phyloP scores from a whole-genome alignment of 2,329 filamentous ascomycete genomes.

The Ascochyta lentis region DNA sequence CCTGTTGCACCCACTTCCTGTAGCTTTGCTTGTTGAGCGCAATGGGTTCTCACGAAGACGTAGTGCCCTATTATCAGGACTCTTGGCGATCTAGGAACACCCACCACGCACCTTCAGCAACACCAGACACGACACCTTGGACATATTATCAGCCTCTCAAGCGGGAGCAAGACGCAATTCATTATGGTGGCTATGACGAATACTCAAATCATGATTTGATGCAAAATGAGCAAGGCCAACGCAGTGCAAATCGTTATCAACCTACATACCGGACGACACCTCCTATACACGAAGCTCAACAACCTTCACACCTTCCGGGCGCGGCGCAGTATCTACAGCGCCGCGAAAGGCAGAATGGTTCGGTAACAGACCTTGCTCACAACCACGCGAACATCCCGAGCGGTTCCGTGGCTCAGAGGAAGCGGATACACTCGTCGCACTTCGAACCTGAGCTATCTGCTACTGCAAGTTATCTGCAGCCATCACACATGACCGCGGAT shows the following conservation, averaged over 20 bases:
- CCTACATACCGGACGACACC: neutral
- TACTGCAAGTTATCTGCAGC: neutral
- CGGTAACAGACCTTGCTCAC: neutral
- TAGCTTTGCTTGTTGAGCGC: neutral
- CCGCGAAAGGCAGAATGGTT: neutral
- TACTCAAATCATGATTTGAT: too few species aligned
- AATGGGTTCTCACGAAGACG: conserved; percentile 1
- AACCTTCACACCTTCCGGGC: neutral
- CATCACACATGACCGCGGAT: too few species aligned
- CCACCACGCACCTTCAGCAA: neutral
- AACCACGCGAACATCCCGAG: neutral
- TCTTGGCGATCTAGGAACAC: neutral
- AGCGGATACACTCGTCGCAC: neutral
- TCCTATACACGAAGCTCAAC: neutral
- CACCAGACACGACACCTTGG: neutral
- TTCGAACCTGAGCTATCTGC: neutral
- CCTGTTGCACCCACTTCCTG: neutral
- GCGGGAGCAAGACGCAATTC: neutral
- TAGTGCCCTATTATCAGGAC: neutral
- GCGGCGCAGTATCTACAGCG: neutral
- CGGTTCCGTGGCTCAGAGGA: neutral
- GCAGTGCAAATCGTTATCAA: neutral
- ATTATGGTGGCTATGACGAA: neutral
- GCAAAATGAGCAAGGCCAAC: neutral
- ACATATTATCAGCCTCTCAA: neutral